Percentiles rank a stretch among this genome's conserved stretches.
These are phyloP conservation scores for Candida mattraensis DNA, from an alignment of 805 yeast species.

Conservation along the genomic window DNA sequence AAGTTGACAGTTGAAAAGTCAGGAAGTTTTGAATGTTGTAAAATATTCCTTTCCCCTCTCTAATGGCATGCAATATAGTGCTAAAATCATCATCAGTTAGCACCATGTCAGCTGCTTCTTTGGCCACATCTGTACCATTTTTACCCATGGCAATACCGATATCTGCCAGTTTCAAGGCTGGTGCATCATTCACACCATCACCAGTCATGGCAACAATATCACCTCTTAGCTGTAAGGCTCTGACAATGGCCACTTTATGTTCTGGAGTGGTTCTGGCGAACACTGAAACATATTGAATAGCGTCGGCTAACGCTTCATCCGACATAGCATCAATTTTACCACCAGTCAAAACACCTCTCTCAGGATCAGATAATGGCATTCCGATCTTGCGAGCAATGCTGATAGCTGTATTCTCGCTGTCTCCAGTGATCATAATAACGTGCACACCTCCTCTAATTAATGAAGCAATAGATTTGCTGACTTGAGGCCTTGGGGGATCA, in stretches of 20 bases:
- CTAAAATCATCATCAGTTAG: slow-evolving; percentile 95
- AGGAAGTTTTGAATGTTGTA: slow-evolving; percentile 92
- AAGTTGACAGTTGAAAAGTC: slow-evolving; percentile 93
- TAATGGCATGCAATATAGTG: slow-evolving; percentile 88
- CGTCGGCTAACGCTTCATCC: slow-evolving; percentile 70
- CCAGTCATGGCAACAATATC: slow-evolving; percentile 99
- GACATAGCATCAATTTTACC: slow-evolving; percentile 73
- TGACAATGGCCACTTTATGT: slow-evolving; percentile 85
- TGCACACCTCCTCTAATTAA: slow-evolving; percentile 92
- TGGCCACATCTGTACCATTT: slow-evolving; percentile 97
- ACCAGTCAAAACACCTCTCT: slow-evolving; percentile 77
- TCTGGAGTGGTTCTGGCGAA: slow-evolving; percentile 96
- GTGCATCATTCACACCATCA: slow-evolving; percentile 98
- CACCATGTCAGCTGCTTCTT: slow-evolving; percentile 98
- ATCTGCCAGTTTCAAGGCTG: slow-evolving; percentile 94
- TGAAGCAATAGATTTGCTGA: slow-evolving; percentile 68
- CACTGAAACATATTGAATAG: slow-evolving; percentile 79
- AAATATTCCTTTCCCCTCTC: slow-evolving; percentile 97
- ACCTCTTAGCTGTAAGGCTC: slow-evolving; percentile 86
- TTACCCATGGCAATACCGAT: slow-evolving; percentile 94
- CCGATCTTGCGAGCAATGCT: slow-evolving; percentile 90
- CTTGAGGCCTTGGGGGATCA: slow-evolving; percentile 95
- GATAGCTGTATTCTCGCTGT: slow-evolving; percentile 81
- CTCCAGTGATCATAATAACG: slow-evolving; percentile 98
- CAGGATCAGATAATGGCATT: slow-evolving; percentile 67